Evolutionary conservation across 345 rosid species (phyloP).

Genomic region (Linum tenue): DNA sequence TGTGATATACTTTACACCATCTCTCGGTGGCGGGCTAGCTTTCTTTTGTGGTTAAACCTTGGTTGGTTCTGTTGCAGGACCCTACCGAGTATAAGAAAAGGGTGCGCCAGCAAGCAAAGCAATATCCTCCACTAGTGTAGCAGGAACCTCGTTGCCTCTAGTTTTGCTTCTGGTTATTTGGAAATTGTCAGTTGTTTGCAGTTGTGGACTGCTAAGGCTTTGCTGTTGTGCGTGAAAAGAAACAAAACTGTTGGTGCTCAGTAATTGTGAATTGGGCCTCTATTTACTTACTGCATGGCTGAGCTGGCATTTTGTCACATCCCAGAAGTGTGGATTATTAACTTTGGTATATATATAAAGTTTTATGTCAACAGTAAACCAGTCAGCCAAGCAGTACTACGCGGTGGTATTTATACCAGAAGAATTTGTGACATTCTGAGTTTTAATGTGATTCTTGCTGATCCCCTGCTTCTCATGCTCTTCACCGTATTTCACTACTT

Average conservation of each 20-base stretch:
- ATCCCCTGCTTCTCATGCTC: too few relatives aligned
- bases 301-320: not conserved
- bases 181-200: not conserved
- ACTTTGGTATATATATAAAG: not conserved
- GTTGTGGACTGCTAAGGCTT: not conserved
- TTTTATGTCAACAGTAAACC: too few relatives aligned
- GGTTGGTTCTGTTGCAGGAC: not conserved
- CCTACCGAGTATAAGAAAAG: constrained; percentile 2
- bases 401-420: too few relatives aligned
- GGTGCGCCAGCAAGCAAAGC: constrained; percentile 6
- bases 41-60: not conserved
- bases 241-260: not conserved
- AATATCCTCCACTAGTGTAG: constrained; percentile 2
- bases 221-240: not conserved
- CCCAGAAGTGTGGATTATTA: not conserved
- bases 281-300: not conserved
- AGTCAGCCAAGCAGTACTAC: too few relatives aligned
- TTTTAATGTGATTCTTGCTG: too few relatives aligned
- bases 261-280: not conserved
- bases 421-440: too few relatives aligned
- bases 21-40: too few relatives aligned
- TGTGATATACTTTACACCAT: too few relatives aligned
- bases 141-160: not conserved
- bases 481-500: too few relatives aligned
- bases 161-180: not conserved